Evolutionary conservation across 2,329 filamentous ascomycete species (phyloP), one percentile per base, ranked within the genome.

Genomic region (Trichoderma endophyticum): DNA sequence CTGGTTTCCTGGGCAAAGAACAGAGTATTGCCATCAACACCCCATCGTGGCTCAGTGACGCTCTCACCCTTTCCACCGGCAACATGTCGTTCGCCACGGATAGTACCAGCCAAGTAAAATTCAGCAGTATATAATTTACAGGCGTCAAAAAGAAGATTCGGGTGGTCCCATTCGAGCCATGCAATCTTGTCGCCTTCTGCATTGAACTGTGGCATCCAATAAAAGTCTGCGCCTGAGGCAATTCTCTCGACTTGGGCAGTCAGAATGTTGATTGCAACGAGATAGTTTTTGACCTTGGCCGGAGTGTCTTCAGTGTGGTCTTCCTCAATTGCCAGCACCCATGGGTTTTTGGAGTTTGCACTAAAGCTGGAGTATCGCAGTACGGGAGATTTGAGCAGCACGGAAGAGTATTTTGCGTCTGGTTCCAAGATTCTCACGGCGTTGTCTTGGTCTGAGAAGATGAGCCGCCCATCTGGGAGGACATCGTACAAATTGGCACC

Each of bases 161-260:
- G 87, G 73, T 88, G 85, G 21, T 85, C 79, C 87, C 87, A 89
- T 72, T 88, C 83, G 14, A 86, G 79, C 86, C 87, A 89, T n/a
- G 79, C 81, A 30, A 88, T 74, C 64, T 81, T 82, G 7, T 77
- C 80, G 1, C 85, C 85, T 73, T 86, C 82, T 0, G 78, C 81
- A 72, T 82, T 86, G 74, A 85, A 88, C 18, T 82, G 82, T 0
- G 87, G 86, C 26, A 83, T 81, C 26, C 82, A 83, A 75, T 88
- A 88, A 66, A 89, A 89, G 75, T 89, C 87, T 3, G 85, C 83
- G 0, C 83, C 85, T 6, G 79, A 73, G 0, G 81, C 80, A 4
- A 87, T 75, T 1, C 82, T 76, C 32, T 76, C 80, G 2, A 84
- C 80, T 9, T 81, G 76, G 1, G 82, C 84, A 79, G 86, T 80